phyloP scores from a whole-genome alignment of 805 yeast species.

The Ogataea sp. region DNA sequence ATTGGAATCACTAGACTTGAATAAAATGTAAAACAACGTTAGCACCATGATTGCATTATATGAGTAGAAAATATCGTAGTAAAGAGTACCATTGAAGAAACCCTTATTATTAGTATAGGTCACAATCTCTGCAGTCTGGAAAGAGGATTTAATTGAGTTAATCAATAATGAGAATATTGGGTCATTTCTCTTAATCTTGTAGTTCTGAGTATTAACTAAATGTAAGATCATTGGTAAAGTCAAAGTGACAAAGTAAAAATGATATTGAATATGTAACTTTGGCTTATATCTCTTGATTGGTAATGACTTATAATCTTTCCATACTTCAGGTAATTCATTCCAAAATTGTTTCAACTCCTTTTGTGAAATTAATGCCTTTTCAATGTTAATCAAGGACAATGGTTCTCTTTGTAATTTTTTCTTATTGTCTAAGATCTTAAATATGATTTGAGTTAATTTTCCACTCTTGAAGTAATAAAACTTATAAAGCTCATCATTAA shows the following conservation, averaged over 20 bases:
- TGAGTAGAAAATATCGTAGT: conserved; percentile 35
- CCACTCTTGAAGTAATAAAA: conserved; percentile 26
- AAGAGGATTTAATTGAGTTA: conserved; percentile 32
- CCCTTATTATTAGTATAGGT: conserved; percentile 27
- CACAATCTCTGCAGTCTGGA: conserved; percentile 30
- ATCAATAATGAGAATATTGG: conserved; percentile 31
- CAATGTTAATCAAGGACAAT: conserved; percentile 30
- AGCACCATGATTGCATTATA: conserved; percentile 35
- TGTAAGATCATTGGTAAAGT: conserved; percentile 36
- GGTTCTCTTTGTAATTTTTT: conserved; percentile 29
- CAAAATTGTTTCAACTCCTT: conserved; percentile 27
- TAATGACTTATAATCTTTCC: conserved; percentile 25
- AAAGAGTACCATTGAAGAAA: conserved; percentile 35
- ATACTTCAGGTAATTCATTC: conserved; percentile 23
- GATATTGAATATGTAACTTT: conserved; percentile 32
- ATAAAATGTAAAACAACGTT: conserved; percentile 31
- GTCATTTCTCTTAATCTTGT: conserved; percentile 29
- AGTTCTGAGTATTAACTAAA: conserved; percentile 28
- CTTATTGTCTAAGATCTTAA: conserved; percentile 32
- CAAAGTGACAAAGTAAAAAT: conserved; percentile 32
- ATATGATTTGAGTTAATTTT: conserved; percentile 28
- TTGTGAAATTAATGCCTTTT: conserved; percentile 30
- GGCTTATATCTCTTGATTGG: conserved; percentile 31
- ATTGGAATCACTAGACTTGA: conserved; percentile 10
- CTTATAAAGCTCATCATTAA: conserved; percentile 22